Evolutionary conservation across 2,329 filamentous ascomycete genomes (phyloP), one percentile per base, ranked within the genome.

Genomic region (Aspergillus hiratsukae): DNA sequence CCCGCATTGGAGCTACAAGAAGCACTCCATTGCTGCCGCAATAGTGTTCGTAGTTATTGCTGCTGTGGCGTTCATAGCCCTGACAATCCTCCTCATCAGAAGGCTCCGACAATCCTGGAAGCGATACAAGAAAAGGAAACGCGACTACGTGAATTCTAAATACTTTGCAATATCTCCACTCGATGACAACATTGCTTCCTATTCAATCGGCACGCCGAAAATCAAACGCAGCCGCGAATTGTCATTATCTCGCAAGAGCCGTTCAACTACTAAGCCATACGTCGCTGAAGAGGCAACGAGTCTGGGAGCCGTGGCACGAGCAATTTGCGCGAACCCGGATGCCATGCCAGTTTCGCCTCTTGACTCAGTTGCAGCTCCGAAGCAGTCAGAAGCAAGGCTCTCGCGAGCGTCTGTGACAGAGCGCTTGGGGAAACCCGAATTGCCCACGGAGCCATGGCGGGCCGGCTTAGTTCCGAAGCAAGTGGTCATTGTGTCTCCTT

Each of bases 161-260:
- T 60, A 62, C 21, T 64, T 61, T 6, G 55, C 53, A 7, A 53
- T 65, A 5, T 58, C 58, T 9, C 43, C 66, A n/a, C 56, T 50
- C 11, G 62, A 62, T n/a, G 63, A 65, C 17, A 63, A 62, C 10
- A 50, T 64, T 11, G 60, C 9, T 60, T 61, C 40, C 56, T 63
- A 49, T 56, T 61, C 63, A 56, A 58, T 51, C 17, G 37, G 57
- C 9, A 52, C 54, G 9, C 60, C 57, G 1, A 61, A 68, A 23
- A 50, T 29, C 48, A 58, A 54, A 23, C 54, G 51, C 4, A 61
- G 59, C 40, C 65, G 69, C 6, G 64, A 64, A 28, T 67, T 63
- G 10, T 45, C 70, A 27, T 71, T 71, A 66, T 69, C 69, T 51
- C 64, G 63, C 50, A 63, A 61, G 9, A 67, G 62, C 23, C 56